Conservation (phyloP, 768 basidiomycete species). For the Epithele typhae region DNA sequence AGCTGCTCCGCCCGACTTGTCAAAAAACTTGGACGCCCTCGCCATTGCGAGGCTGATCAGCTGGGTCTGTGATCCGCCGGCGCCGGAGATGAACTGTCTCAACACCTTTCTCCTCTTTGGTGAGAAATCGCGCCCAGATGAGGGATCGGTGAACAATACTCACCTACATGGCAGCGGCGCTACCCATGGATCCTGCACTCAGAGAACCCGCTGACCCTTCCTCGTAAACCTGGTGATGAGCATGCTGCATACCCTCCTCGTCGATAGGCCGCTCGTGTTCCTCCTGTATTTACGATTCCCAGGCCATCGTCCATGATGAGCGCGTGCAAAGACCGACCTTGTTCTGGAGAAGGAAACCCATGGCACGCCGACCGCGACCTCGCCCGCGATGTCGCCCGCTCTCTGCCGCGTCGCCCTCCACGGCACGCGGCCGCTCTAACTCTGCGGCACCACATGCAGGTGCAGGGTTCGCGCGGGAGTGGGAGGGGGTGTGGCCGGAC, state of each 20-base stretch:
- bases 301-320: not conserved
- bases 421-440: too few relatives aligned
- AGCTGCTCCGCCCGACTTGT: slow-evolving; percentile 57
- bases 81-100: slow-evolving; percentile 63
- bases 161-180: slow-evolving; percentile 77
- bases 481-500: too few relatives aligned
- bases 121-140: not conserved
- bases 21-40: slow-evolving; percentile 73
- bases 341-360: slow-evolving; percentile 49
- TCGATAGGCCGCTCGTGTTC: slow-evolving; percentile 59
- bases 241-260: slow-evolving; percentile 55
- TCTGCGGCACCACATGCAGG: too few relatives aligned
- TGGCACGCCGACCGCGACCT: too few relatives aligned
- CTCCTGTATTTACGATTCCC: slow-evolving; percentile 29
- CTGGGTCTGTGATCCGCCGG: slow-evolving; percentile 48
- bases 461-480: too few relatives aligned
- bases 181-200: slow-evolving; percentile 60
- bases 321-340: slow-evolving; percentile 41
- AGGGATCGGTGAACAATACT: slow-evolving; percentile 9
- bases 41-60: slow-evolving; percentile 86
- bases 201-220: slow-evolving; percentile 47
- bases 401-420: too few relatives aligned
- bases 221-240: slow-evolving; percentile 61
- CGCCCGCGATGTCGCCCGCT: too few relatives aligned
- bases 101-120: slow-evolving; percentile 39